phyloP scores from a whole-genome alignment of 495 filamentous ascomycete genomes.

The Penicillium manginii region DNA sequence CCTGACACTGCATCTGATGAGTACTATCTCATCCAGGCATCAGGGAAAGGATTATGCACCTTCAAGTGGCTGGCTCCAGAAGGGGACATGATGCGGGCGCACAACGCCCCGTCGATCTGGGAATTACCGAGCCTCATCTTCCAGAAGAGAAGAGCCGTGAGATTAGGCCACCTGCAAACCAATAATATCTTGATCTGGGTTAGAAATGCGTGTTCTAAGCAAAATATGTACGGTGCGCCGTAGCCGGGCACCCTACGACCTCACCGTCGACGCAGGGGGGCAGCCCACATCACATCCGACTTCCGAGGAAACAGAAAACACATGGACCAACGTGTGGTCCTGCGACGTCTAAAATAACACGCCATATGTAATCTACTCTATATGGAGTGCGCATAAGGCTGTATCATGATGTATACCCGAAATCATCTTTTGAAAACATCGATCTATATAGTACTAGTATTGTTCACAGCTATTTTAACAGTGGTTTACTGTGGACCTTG shows the following conservation, averaged over 20 bases:
- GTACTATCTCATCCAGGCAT: no score
- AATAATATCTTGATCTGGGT: constrained; percentile 1
- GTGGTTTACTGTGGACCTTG: no score
- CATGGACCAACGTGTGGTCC: constrained; percentile 4
- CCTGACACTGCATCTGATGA: no score
- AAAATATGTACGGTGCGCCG: neutral
- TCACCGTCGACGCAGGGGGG: neutral
- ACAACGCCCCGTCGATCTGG: constrained; percentile 2
- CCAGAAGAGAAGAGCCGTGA: neutral
- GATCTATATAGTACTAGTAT: no score
- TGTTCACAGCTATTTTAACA: no score
- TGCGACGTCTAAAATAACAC: neutral
- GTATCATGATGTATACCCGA: no score
- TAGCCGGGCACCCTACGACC: neutral
- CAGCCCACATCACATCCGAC: neutral
- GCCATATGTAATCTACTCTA: neutral
- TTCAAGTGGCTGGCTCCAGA: neutral
- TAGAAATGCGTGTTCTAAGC: neutral
- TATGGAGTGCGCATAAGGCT: no score
- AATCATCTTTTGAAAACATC: no score
- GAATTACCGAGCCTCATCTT: constrained; percentile 6
- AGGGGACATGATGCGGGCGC: neutral
- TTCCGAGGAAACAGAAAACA: neutral
- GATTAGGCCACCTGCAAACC: neutral
- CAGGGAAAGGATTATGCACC: no score